Conservation (phyloP, 495 filamentous ascomycete species). For the Penicillium crystallinum region DNA sequence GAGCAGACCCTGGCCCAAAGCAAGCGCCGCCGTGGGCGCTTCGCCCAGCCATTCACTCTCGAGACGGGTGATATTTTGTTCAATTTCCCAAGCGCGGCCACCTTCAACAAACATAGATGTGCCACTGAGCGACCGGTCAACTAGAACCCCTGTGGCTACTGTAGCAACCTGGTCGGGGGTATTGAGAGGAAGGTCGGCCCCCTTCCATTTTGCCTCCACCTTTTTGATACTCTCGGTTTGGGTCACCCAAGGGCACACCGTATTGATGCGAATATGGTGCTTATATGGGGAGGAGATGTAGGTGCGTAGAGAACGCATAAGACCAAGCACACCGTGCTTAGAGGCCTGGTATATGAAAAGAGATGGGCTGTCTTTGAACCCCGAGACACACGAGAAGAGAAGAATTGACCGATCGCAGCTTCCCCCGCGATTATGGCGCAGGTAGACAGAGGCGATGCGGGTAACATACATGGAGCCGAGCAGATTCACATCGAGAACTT, state of each 20-base stretch:
- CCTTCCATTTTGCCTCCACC: slow-evolving; percentile 38
- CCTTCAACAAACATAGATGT: slow-evolving; percentile 45
- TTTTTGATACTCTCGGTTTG: slow-evolving; percentile 39
- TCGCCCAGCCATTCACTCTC: slow-evolving; percentile 43
- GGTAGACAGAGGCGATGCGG: slow-evolving; percentile 41
- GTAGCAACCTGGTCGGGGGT: slow-evolving; percentile 38
- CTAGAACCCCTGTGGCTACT: slow-evolving; percentile 37
- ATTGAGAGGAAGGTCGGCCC: slow-evolving; percentile 44
- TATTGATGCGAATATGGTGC: slow-evolving; percentile 46
- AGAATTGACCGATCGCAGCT: slow-evolving; percentile 41
- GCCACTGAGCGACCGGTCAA: slow-evolving; percentile 35
- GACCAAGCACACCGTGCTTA: slow-evolving; percentile 47
- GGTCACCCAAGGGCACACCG: slow-evolving; percentile 52
- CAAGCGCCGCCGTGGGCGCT: slow-evolving; percentile 31
- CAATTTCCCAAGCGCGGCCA: slow-evolving; percentile 45
- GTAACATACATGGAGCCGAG: slow-evolving; percentile 44
- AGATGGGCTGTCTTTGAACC: slow-evolving; percentile 44
- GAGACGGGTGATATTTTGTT: slow-evolving; percentile 38
- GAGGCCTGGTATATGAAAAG: slow-evolving; percentile 45
- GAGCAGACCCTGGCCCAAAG: slow-evolving; percentile 35
- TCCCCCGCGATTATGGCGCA: slow-evolving; percentile 39
- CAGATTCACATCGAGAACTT: slow-evolving; percentile 47
- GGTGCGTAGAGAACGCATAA: slow-evolving; percentile 43
- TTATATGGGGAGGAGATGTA: slow-evolving; percentile 34
- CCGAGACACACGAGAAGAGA: slow-evolving; percentile 40